Conservation (phyloP, 371 early-diverging fungal species). For the Mortierella sp. region DNA sequence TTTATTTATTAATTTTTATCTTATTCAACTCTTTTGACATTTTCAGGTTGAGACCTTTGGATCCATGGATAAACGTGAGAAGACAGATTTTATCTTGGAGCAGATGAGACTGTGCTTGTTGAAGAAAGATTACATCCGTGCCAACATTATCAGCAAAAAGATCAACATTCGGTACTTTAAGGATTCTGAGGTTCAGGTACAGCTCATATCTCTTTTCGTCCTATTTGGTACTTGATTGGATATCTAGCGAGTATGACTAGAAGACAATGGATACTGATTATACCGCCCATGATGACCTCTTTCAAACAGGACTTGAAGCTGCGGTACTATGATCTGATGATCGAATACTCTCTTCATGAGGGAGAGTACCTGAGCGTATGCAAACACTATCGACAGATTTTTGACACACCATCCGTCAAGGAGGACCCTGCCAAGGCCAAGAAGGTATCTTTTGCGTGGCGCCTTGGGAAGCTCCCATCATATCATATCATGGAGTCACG, state of each 20-base stretch:
- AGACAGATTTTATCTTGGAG: slow-evolving; percentile 97
- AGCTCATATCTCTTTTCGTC: not conserved
- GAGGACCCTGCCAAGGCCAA: slow-evolving; percentile 85
- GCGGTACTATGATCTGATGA: slow-evolving; percentile 95
- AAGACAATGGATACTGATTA: not conserved
- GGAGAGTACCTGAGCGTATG: slow-evolving; percentile 88
- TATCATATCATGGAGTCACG: not conserved
- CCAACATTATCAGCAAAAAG: slow-evolving; percentile 94
- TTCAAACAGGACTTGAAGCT: slow-evolving; percentile 86
- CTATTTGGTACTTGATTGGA: not conserved
- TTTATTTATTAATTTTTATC: not conserved
- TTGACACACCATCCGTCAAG: slow-evolving; percentile 83
- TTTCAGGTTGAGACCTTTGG: slow-evolving; percentile 96
- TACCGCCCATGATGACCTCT: not conserved
- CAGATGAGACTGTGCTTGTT: slow-evolving; percentile 96
- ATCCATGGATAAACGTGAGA: slow-evolving; percentile 97
- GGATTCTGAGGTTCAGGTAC: slow-evolving; percentile 81
- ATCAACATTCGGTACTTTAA: slow-evolving; percentile 94
- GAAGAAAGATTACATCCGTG: slow-evolving; percentile 91
- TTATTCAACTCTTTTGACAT: not conserved
- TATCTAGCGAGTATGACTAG: not conserved
- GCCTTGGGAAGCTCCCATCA: not conserved
- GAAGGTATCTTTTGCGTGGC: slow-evolving; percentile 55
- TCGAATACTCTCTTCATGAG: slow-evolving; percentile 92
- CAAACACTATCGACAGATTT: slow-evolving; percentile 92